Evolutionary conservation across 1,284 basidiomycete genomes (phyloP).

Genomic region (Flammula alnicola): DNA sequence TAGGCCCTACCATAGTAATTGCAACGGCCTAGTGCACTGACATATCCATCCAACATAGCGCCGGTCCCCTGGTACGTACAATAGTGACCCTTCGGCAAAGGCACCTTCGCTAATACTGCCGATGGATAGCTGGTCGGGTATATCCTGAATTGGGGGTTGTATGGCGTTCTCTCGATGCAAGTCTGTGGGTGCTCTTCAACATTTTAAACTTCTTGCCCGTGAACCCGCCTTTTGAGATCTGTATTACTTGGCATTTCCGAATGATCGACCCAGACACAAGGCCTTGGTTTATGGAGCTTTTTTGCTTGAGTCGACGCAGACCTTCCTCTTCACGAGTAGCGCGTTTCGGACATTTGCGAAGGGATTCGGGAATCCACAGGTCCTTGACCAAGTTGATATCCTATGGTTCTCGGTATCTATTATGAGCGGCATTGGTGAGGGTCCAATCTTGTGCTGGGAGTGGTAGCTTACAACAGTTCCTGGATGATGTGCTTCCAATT

Average conservation of each 20-base stretch:
- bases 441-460: not conserved
- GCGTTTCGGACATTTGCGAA: slow-evolving; percentile 23
- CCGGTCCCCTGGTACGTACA: slow-evolving; percentile 11
- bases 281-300: slow-evolving; percentile 21
- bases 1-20: not conserved
- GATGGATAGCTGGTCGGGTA: slow-evolving; percentile 23
- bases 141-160: slow-evolving; percentile 25
- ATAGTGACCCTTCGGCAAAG: not conserved
- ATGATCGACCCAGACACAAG: slow-evolving; percentile 19
- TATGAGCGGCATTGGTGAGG: slow-evolving; percentile 24
- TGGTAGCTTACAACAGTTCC: not conserved
- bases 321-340: slow-evolving; percentile 22
- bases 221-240: slow-evolving; percentile 17
- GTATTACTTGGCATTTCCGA: slow-evolving; percentile 27
- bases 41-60: not conserved
- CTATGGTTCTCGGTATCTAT: slow-evolving; percentile 25
- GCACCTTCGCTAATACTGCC: not conserved
- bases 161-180: slow-evolving; percentile 24
- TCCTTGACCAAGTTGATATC: slow-evolving; percentile 18
- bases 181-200: slow-evolving; percentile 17
- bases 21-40: not conserved
- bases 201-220: not conserved
- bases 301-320: slow-evolving; percentile 21
- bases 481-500: not conserved
- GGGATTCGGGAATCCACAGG: slow-evolving; percentile 22